Evolutionary conservation across 495 filamentous ascomycete genomes (phyloP), one percentile per base, ranked within the genome.

Genomic region (Penicillium paradoxum): DNA sequence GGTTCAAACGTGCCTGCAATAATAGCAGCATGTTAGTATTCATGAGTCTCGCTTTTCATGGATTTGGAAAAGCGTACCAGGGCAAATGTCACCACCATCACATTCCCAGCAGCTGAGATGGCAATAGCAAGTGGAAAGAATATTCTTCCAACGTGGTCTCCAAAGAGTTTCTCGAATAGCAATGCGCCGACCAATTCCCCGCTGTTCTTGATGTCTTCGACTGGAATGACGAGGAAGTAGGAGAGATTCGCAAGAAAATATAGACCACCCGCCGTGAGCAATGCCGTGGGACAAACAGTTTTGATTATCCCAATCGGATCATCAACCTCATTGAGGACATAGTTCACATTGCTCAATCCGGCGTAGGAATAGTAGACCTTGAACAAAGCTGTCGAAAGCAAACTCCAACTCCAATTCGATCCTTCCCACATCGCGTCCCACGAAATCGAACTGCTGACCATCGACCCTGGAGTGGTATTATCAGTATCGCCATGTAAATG

Each of bases 311-410:
- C 70, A 2, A 88, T 75, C 0, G 87, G 87, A 50, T 89, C 69
- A 44, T 83, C 80, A 14, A 90, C 86, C 60, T 91, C 86, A 49
- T 84, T 85, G 32, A 91, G 68, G n/a, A 90, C 86, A 51, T 90
- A 87, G 65, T 88, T 88, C 50, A 84, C 73, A 54, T 89, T 90
- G 24, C 66, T 76, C 18, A 86, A 66, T 0, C 85, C 87, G 0
- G 84, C 76, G 53, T 87, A 90, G 1, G 87, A 84, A 47, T 88
- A 89, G 18, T 83, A 78, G 0, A 90, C 82, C 60, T 89, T 89
- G 73, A 89, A 87, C 1, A 90, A 58, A 0, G 85, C 77, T 0
- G 84, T 85, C 22, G 83, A 76, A 3, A 76, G 73, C 7, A 87
- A 58, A 48, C 62, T 63, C 78, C 77, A 62, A 65, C 66, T 73